Base-by-base conservation (phyloP, 441 rosid genomes). In the Kokia cookei region DNA sequence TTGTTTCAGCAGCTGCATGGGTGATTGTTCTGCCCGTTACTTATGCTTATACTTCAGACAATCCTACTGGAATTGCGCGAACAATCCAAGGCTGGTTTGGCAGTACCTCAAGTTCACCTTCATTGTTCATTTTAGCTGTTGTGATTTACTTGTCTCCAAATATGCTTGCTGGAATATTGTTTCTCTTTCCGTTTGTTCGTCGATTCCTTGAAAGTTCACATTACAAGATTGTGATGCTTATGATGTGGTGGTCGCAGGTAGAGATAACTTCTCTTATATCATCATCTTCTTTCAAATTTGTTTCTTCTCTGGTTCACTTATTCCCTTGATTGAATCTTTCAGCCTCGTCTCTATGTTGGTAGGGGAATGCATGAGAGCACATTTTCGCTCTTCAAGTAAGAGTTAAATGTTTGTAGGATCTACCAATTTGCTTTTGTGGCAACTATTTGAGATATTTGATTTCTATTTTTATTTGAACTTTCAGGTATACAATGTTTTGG, bases 191-290 rank as follows among this genome's bases (percentile, higher is more conserved):
- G 55, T 84, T 87, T 51, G 63, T 94, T 65, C 96, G 99, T 27
- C 96, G 99, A 71, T 87, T 90, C 88, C 99, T 96, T 66, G 99
- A 96, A 90, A 86, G 94, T 71, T 92, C 99, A 65, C 84, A 96
- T 82, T 89, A 82, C 77, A 90, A 79, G 89, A 84, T 96, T 80
- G 88, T 92, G 74, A 96, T 94, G 98, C 91, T 96, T 70, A 88
- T 90, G 91, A 96, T 96, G 99, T 96, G 99, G 99, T 96, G 99
- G 99, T 94, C 99, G 70, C 99, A 96, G 97, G 99, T 94, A 85
- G 74, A 86, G 73, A 73, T 43, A 61, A 22, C 50, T 5, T 64
- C 58, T 48, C 59, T 54, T 43, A 57, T 5, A 24, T 54, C 68
- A 26, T 40, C 54, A 59, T 0, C 62, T 50, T 24, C 47, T 63